Evolutionary conservation across 2,329 filamentous ascomycete species (phyloP), one percentile per base, ranked within the genome.

Genomic region (Hypoxylon sp.): DNA sequence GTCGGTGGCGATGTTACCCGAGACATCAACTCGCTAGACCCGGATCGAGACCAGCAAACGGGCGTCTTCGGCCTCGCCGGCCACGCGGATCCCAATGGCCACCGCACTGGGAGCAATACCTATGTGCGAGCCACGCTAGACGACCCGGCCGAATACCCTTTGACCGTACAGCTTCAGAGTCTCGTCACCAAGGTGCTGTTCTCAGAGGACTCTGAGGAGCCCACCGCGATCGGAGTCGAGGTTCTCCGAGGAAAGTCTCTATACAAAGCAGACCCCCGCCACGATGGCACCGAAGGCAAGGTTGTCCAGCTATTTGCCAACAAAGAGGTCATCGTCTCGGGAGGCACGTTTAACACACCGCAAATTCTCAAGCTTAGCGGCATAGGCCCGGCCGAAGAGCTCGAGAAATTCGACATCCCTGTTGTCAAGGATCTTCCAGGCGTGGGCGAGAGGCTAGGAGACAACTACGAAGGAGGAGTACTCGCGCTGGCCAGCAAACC

Each of bases 301-400:
- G 47, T 53, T 20, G 61, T 61, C 41, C 64, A 55, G 29, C 61
- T 69, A 18, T 70, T 64, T 41, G 69, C 69, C 21, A 69, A 67
- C 1, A 69, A 65, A 20, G 81, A 83, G 61, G 77, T 84, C 13
- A 82, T 84, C 35, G 56, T 83, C 9, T 75, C 77, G 0, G 79
- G 78, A 1, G 81, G 82, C 10, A 71, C 77, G 2, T 80, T 82
- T 65, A 81, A 82, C 67, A 77, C 78, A 3, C 81, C 81, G 0
- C 79, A 82, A 58, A 73, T 84, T 3, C 76, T 84, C 2, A 79
- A 81, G 69, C 73, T 83, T 0, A 81, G 78, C 42, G 81, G 82
- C 7, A 73, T 84, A 21, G 81, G 81, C 0, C 75, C 78, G 1
- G 70, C 69, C 1, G 67, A 70, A 0, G 75, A 79, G 17, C 73